Evolutionary conservation across 2,329 filamentous ascomycete species (phyloP), one percentile per base, ranked within the genome.

Genomic region (Keithomyces neogunnii): DNA sequence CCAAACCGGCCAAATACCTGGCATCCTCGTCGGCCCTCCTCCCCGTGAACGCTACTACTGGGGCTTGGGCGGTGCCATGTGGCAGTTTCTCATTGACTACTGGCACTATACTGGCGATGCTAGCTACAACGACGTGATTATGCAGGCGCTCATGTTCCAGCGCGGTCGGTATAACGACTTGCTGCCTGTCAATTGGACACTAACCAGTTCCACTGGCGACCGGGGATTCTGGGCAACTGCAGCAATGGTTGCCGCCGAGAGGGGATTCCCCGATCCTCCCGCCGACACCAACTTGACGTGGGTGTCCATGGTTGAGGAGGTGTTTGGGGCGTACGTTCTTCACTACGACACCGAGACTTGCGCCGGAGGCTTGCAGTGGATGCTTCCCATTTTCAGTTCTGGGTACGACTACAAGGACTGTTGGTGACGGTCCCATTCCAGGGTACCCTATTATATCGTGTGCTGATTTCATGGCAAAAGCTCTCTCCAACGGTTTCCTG

Each of bases 381-480:
- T 92, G 70, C 86, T 92, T 54, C 88, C 83, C 56, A 73, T 78
- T 4, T 82, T 85, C 58, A 89, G 91, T 64, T 77, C 74, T 43
- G 88, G 88, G 33, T 92, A 88, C 66, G 76, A 84, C 61, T 90
- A 91, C 73, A 93, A 84, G 65, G 84, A 84, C 19, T 19, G 19
- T 19, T 19, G 19, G 19, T 19, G 19, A 19, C 19, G 19, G 19
- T 19, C 19, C 19, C 19, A 19, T 19, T 19, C 19, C 19, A 19
- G 19, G 19, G 19, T 19, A 19, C 19, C 19, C 19, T 19, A 19
- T 19, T 19, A 19, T 19, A 19, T 19, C 19, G 19, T 19, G 19
- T 19, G 19, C 19, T 19, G 19, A 19, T 19, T 19, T 19, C 19
- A 19, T 19, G 19, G 19, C 19, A 19, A 19, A 19, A 66, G 72